Percentiles rank a stretch among this genome's conserved stretches.
Evolutionary conservation across 345 rosid species (phyloP).

Genomic region (Isatis tinctoria): DNA sequence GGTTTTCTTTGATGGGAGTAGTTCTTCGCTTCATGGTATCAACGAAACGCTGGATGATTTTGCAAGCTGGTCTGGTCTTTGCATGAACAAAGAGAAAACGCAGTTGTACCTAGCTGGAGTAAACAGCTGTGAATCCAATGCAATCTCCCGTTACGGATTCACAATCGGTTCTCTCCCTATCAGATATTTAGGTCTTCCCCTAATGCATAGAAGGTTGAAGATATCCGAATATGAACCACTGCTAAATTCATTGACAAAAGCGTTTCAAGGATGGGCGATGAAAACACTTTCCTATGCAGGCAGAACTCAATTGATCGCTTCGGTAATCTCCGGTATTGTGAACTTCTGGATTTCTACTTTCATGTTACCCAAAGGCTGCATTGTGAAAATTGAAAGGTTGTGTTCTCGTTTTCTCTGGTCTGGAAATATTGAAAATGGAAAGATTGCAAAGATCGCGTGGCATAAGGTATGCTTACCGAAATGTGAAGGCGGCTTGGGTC

Average conservation of each 20-base stretch:
- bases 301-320: not conserved
- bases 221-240: not conserved
- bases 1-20: no score
- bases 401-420: not conserved
- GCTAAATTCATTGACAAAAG: not conserved
- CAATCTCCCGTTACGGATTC: not conserved
- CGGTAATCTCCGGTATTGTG: not conserved
- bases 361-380: not conserved
- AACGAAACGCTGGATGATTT: no score
- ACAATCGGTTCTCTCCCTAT: not conserved
- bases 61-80: not conserved
- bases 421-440: not conserved
- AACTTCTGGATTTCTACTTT: not conserved
- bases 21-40: no score
- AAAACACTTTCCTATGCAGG: not conserved
- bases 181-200: not conserved
- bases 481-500: not conserved
- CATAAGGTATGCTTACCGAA: not conserved
- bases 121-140: no score
- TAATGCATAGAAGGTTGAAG: not conserved
- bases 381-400: not conserved
- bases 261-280: not conserved
- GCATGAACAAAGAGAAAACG: not conserved
- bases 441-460: not conserved
- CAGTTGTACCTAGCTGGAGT: not conserved